A percentile compares a stretch with the other conserved stretches of the same genome.
Conservation (phyloP, 2,329 filamentous ascomycete species). For the Apiospora rasikravindrae region DNA sequence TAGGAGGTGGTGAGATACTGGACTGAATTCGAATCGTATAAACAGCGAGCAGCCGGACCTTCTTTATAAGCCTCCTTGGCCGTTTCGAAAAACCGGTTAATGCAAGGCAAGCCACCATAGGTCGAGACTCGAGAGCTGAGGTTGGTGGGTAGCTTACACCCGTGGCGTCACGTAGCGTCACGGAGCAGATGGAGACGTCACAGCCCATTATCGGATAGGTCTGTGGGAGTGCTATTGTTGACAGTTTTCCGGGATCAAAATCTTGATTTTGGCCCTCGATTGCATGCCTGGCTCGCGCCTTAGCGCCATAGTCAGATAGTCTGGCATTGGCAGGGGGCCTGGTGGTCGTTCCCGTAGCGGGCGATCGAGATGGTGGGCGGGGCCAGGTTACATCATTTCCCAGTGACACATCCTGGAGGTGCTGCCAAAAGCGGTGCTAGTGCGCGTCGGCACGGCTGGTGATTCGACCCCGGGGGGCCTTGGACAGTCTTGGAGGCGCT, state of each 20-base stretch:
- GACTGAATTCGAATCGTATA: neutral
- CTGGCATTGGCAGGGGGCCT: neutral
- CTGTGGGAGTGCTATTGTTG: slow-evolving; percentile 2
- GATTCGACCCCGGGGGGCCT: neutral
- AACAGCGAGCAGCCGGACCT: neutral
- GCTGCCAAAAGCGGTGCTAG: neutral
- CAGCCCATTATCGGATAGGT: slow-evolving; percentile 12
- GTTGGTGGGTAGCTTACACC: neutral
- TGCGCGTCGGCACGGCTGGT: slow-evolving; percentile 1
- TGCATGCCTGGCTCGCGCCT: neutral
- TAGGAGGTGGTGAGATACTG: neutral
- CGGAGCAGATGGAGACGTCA: slow-evolving; percentile 9
- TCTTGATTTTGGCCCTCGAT: slow-evolving; percentile 3
- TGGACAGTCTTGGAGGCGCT: no score
- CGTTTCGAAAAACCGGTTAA: slow-evolving; percentile 10
- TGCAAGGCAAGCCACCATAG: slow-evolving; percentile 4
- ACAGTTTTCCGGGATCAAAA: slow-evolving; percentile 5
- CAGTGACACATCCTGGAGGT: slow-evolving; percentile 7
- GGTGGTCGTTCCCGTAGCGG: slow-evolving; percentile 13
- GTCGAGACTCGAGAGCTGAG: slow-evolving; percentile 3
- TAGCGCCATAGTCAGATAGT: neutral
- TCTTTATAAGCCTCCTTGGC: slow-evolving; percentile 11
- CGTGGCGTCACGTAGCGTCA: slow-evolving; percentile 15
- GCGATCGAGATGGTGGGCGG: slow-evolving; percentile 12
- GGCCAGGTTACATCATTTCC: slow-evolving; percentile 13